These are phyloP conservation scores for Sporothrix schenckii DNA, from an alignment of 2,329 filamentous ascomycete species.

Conservation along the genomic window DNA sequence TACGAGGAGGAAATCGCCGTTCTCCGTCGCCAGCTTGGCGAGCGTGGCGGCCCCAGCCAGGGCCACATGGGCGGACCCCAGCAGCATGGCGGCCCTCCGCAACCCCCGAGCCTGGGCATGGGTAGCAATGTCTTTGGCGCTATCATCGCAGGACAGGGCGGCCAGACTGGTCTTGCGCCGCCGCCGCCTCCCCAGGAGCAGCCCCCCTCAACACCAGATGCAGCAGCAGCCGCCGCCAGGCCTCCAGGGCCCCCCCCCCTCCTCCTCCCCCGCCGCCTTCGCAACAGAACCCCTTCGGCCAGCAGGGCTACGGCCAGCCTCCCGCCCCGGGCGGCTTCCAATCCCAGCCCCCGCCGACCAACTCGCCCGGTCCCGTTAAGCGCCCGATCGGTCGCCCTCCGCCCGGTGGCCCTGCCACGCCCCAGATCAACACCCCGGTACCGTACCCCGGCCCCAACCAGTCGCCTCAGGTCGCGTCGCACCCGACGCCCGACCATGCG, in stretches of 20 bases:
- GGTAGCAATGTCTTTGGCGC: constrained; percentile 92
- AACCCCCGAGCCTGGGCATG: constrained; percentile 86
- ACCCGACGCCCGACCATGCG: constrained; percentile 73
- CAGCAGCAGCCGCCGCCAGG: constrained; percentile 78
- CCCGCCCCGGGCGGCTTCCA: constrained; percentile 70
- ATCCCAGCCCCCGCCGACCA: constrained; percentile 78
- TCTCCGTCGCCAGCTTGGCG: constrained; percentile 83
- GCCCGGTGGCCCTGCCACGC: constrained; percentile 74
- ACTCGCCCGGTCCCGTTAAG: constrained; percentile 82
- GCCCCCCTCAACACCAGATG: constrained; percentile 62
- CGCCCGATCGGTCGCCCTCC: constrained; percentile 71
- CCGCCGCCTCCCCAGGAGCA: constrained; percentile 67
- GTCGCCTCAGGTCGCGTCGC: constrained; percentile 79
- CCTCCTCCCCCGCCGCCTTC: constrained; percentile 63
- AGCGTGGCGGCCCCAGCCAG: constrained; percentile 66
- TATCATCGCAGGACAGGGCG: constrained; percentile 87
- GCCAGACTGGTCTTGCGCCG: constrained; percentile 81
- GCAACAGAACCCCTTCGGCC: constrained; percentile 70
- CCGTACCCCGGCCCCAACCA: constrained; percentile 81
- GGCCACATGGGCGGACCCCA: constrained; percentile 67
- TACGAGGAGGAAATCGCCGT: constrained; percentile 90
- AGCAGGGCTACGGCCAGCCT: constrained; percentile 63
- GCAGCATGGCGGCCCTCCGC: constrained; percentile 76
- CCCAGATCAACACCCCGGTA: constrained; percentile 85
- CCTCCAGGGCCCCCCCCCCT: constrained; percentile 57